Base-by-base conservation (phyloP, 2,329 filamentous ascomycete genomes). In the Claviceps capensis region DNA sequence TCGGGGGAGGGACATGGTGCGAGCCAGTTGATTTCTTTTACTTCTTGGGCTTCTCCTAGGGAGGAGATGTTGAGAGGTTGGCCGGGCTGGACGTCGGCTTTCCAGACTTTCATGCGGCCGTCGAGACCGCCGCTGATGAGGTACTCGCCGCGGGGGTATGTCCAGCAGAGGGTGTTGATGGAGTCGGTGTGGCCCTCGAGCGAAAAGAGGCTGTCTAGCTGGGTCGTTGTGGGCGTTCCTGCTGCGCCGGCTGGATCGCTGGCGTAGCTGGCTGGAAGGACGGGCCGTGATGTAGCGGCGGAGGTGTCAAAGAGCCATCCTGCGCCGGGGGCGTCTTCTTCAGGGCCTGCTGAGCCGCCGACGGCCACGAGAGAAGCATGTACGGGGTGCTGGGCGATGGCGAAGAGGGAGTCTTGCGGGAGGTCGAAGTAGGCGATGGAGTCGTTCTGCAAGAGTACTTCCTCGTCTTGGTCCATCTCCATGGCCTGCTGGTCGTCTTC, bases 21-120 rank as follows among this genome's bases (percentile, higher is more conserved):
- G 37, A 97, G 69, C 90, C 91, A 98, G 72, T 93, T 95, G 62
- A 98, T 85, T 69, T 97, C 91, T 60, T 94, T 86, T 9, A 96
- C 91, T 67, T 98, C 93, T 62, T 89, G 85, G 3, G 82, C 79
- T 62, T 93, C 86, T 52, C 78, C 86, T 8, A 95, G 68, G 61
- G 86, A 85, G 45, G 76, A 72, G 62, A 79, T 67, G 49, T 74
- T 69, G 47, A 73, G 46, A 19, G n/a, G 9, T 6, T 16, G 42
- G 40, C 72, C 58, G 58, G 70, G 58, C 61, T 72, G 63, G 63
- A 76, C 60, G 13, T 69, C 66, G 1, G 77, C 65, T 58, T 78
- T 75, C 76, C 85, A 90, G 14, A 82, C 82, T 57, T 85, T 79
- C 59, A 98, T 65, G 57, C 82, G 82, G 11, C 93, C 93, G 65